These are phyloP conservation scores for Capillidium rhysosporum DNA, from an alignment of 371 early-diverging fungal species.

Conservation along the genomic window DNA sequence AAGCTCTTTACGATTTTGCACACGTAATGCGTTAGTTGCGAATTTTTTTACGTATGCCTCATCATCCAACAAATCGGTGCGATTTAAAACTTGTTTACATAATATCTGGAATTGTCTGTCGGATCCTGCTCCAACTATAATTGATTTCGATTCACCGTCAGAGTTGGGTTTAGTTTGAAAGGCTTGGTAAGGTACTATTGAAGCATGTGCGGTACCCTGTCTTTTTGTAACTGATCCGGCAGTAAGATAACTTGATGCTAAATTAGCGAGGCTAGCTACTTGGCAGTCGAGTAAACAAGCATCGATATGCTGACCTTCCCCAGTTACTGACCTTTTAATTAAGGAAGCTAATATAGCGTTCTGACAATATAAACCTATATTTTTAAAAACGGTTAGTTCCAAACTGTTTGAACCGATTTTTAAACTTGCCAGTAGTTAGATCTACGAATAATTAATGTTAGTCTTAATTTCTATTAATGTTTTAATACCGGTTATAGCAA, in stretches of 20 bases:
- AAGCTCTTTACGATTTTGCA: constrained; percentile 42
- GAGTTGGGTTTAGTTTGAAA: constrained; percentile 46
- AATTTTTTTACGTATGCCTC: constrained; percentile 14
- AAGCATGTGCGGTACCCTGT: constrained; percentile 72
- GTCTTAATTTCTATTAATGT: background rate
- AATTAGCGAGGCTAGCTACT: constrained; percentile 70
- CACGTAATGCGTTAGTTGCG: constrained; percentile 44
- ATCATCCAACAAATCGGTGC: background rate
- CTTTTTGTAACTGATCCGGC: constrained; percentile 58
- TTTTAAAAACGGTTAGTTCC: background rate
- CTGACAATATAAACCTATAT: constrained; percentile 68
- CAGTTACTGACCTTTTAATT: constrained; percentile 38
- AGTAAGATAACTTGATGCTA: constrained; percentile 66
- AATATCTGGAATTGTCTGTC: constrained; percentile 59
- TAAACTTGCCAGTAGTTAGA: constrained; percentile 3
- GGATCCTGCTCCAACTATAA: constrained; percentile 81
- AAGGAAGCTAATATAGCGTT: constrained; percentile 76
- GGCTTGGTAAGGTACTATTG: constrained; percentile 84
- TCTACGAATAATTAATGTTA: background rate
- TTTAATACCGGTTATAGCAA: constrained; percentile 62
- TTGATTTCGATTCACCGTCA: constrained; percentile 18
- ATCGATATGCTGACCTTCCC: constrained; percentile 67
- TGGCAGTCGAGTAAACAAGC: constrained; percentile 70
- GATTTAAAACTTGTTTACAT: constrained; percentile 18
- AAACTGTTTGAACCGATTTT: background rate